Percentiles rank a stretch among this genome's conserved stretches.
These are phyloP conservation scores for Voacanga thouarsii DNA, from an alignment of 257 asterid genomes.

Conservation along the genomic window DNA sequence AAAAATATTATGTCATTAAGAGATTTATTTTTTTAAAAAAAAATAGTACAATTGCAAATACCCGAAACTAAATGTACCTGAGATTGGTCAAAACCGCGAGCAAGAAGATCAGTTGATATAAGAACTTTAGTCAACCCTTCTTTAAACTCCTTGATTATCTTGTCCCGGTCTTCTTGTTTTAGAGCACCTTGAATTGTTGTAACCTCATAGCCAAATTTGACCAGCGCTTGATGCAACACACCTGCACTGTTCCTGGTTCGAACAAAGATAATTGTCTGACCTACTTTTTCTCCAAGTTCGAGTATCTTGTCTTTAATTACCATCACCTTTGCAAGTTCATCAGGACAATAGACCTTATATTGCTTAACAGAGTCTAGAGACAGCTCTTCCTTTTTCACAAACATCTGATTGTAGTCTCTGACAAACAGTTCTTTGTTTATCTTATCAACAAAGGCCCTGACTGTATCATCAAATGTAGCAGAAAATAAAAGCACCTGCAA, in stretches of 20 bases:
- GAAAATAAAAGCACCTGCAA: conserved; percentile 52
- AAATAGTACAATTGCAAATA: background rate
- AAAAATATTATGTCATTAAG: conserved; percentile 5
- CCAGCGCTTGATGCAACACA: conserved; percentile 56
- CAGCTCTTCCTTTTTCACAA: conserved; percentile 52
- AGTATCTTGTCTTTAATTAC: conserved; percentile 79
- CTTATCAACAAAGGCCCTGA: conserved; percentile 56
- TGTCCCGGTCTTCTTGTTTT: conserved; percentile 64
- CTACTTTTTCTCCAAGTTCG: conserved; percentile 84
- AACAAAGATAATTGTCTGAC: conserved; percentile 86
- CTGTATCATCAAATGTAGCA: conserved; percentile 73
- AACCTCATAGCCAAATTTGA: conserved; percentile 67
- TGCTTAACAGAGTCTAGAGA: conserved; percentile 47
- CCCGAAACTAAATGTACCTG: conserved; percentile 43
- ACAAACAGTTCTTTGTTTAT: conserved; percentile 42
- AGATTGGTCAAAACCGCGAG: conserved; percentile 93
- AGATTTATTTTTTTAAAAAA: too few species aligned
- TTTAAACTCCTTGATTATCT: conserved; percentile 75
- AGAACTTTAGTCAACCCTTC: conserved; percentile 89
- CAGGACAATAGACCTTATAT: conserved; percentile 84
- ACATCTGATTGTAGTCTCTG: conserved; percentile 71
- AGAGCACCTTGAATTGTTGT: conserved; percentile 91
- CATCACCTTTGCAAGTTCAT: conserved; percentile 72
- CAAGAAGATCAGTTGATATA: conserved; percentile 86
- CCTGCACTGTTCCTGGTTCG: conserved; percentile 47